These are phyloP conservation scores for Cercospora beticola DNA, from an alignment of 2,329 filamentous ascomycete species.

Conservation along the genomic window DNA sequence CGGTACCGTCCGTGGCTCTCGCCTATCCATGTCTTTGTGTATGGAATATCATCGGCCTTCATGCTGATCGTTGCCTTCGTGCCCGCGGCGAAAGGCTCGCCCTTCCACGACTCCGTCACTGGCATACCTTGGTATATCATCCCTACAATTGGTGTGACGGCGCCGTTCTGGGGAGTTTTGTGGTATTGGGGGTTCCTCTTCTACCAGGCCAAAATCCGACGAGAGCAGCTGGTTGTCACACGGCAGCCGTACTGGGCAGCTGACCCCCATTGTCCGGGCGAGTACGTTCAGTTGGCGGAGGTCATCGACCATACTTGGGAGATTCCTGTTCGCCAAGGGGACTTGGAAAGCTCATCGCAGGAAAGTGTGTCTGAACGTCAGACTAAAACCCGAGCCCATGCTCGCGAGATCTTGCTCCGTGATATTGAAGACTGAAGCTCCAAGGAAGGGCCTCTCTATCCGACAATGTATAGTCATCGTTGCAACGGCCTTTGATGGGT, in stretches of 20 bases:
- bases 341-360: conserved; percentile 4
- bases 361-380: background rate
- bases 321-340: conserved; percentile 13
- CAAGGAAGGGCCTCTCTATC: background rate
- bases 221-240: conserved; percentile 23
- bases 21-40: conserved; percentile 28
- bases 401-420: background rate
- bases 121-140: conserved; percentile 30
- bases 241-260: conserved; percentile 23
- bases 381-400: background rate
- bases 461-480: background rate
- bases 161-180: conserved; percentile 25
- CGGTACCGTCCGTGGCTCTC: conserved; percentile 30
- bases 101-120: conserved; percentile 21
- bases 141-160: conserved; percentile 27
- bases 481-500: background rate
- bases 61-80: conserved; percentile 28
- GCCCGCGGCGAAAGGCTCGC: conserved; percentile 22
- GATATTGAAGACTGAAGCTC: background rate
- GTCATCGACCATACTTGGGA: conserved; percentile 28
- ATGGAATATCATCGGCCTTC: conserved; percentile 25
- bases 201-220: conserved; percentile 20
- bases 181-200: conserved; percentile 26
- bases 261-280: conserved; percentile 21
- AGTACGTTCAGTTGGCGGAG: conserved; percentile 28